Conservation (phyloP, 2,329 filamentous ascomycete species). For the Aspergillus chevalieri region DNA sequence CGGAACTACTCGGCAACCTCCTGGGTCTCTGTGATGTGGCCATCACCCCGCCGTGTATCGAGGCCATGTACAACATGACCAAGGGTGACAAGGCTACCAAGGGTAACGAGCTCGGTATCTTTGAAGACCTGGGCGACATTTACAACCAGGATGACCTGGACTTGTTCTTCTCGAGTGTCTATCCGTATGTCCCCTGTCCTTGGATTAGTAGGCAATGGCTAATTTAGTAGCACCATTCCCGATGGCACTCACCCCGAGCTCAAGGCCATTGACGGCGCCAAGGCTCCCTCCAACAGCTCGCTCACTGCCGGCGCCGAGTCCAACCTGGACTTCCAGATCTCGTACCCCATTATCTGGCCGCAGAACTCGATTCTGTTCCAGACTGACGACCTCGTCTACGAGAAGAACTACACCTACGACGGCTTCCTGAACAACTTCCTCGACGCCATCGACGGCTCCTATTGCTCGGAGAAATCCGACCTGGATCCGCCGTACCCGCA, state of each 20-base stretch:
- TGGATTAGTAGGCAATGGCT: no score
- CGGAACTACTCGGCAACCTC: conserved; percentile 11
- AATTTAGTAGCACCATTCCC: conserved; percentile 25
- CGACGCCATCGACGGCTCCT: conserved; percentile 45
- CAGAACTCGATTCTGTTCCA: conserved; percentile 46
- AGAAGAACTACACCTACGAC: conserved; percentile 31
- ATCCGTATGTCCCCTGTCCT: conserved; percentile 14
- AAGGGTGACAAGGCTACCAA: conserved; percentile 31
- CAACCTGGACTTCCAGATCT: conserved; percentile 42
- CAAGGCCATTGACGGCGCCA: conserved; percentile 36
- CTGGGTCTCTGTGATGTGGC: conserved; percentile 22
- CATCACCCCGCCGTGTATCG: conserved; percentile 39
- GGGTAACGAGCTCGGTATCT: conserved; percentile 43
- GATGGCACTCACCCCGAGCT: conserved; percentile 35
- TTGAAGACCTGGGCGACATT: conserved; percentile 40
- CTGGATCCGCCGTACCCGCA: conserved; percentile 42
- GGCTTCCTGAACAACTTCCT: conserved; percentile 45
- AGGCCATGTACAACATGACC: conserved; percentile 39
- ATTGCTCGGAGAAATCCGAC: conserved; percentile 39
- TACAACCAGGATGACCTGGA: conserved; percentile 43
- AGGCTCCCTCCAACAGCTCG: conserved; percentile 24
- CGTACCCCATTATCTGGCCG: conserved; percentile 45
- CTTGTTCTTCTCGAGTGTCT: conserved; percentile 34
- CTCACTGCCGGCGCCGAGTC: conserved; percentile 32
- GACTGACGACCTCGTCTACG: conserved; percentile 37